phyloP scores from a whole-genome alignment of 139 green algal genomes.

The Chlorella sp. region DNA sequence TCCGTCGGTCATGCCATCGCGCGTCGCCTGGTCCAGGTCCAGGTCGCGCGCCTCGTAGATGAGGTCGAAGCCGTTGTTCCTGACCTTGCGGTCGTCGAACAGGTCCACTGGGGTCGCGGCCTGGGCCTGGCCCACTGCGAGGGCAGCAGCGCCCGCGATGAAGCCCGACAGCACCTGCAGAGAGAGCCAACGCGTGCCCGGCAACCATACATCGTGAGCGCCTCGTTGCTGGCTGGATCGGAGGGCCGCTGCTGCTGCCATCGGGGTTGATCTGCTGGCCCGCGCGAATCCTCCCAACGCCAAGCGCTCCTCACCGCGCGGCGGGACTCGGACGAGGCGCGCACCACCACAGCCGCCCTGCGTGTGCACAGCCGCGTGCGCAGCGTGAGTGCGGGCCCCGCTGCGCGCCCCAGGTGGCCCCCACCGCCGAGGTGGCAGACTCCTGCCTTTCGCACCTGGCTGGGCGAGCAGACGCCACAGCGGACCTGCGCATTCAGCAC shows the following conservation, averaged over 20 bases:
- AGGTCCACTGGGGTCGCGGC: constrained; percentile 66
- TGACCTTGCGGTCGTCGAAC: constrained; percentile 66
- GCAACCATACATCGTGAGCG: background rate
- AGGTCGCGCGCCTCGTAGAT: constrained; percentile 94
- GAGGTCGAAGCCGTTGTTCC: constrained; percentile 67
- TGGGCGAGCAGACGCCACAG: background rate
- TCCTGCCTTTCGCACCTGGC: background rate
- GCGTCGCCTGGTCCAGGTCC: constrained; percentile 59
- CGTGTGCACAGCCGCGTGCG: background rate
- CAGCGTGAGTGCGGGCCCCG: background rate
- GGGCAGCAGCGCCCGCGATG: constrained; percentile 51
- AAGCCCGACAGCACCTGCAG: constrained; percentile 64
- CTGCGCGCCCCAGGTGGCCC: background rate
- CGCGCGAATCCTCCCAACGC: background rate
- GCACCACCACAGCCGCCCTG: constrained; percentile 38
- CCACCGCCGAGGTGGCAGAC: background rate
- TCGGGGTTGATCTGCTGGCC: background rate
- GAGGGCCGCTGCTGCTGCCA: background rate
- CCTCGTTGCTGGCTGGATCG: background rate
- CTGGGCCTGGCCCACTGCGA: constrained; percentile 36
- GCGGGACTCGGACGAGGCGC: constrained; percentile 46
- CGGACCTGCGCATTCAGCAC: background rate
- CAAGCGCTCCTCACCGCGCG: constrained; percentile 25
- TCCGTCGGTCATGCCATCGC: constrained; percentile 71
- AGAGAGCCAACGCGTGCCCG: background rate